Percentiles rank a stretch among this genome's conserved stretches.
phyloP scores from a whole-genome alignment of 2,329 filamentous ascomycete species.

The Aspergillus hortae region DNA sequence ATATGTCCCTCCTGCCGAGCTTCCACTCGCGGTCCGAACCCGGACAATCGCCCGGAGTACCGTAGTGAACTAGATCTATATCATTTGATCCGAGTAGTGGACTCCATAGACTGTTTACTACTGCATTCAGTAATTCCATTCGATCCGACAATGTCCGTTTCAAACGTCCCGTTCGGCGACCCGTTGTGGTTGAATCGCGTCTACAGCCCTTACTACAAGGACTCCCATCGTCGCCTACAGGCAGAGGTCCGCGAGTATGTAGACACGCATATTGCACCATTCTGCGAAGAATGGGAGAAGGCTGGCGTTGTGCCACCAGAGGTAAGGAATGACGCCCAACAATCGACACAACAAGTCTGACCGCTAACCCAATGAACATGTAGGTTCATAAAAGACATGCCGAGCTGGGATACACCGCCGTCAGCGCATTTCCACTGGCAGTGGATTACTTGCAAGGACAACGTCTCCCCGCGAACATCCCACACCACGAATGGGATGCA shows the following conservation, averaged over 20 bases:
- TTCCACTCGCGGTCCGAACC: not conserved
- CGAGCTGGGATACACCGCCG: conserved; percentile 20
- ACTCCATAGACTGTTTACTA: too few relatives aligned
- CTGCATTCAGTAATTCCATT: not conserved
- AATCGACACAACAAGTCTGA: not conserved
- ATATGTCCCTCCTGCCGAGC: not conserved
- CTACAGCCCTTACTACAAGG: conserved; percentile 21
- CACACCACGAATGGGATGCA: conserved; percentile 30
- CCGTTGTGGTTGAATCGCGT: conserved; percentile 22
- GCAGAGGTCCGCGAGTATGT: conserved; percentile 23
- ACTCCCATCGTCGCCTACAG: conserved; percentile 20
- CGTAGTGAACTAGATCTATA: not conserved
- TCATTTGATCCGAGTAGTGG: too few relatives aligned
- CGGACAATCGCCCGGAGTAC: not conserved
- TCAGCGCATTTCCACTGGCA: conserved; percentile 16
- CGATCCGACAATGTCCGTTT: not conserved
- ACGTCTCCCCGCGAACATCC: conserved; percentile 25
- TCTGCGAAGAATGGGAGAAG: conserved; percentile 25
- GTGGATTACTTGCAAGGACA: conserved; percentile 16
- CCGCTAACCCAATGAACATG: not conserved
- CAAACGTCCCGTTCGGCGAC: conserved; percentile 19
- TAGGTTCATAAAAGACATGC: conserved; percentile 17
- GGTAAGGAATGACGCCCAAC: conserved; percentile 9
- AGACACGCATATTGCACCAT: conserved; percentile 21
- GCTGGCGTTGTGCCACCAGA: conserved; percentile 21